Base-by-base conservation (phyloP, 768 basidiomycete species). In the Amanita pallidorosea region DNA sequence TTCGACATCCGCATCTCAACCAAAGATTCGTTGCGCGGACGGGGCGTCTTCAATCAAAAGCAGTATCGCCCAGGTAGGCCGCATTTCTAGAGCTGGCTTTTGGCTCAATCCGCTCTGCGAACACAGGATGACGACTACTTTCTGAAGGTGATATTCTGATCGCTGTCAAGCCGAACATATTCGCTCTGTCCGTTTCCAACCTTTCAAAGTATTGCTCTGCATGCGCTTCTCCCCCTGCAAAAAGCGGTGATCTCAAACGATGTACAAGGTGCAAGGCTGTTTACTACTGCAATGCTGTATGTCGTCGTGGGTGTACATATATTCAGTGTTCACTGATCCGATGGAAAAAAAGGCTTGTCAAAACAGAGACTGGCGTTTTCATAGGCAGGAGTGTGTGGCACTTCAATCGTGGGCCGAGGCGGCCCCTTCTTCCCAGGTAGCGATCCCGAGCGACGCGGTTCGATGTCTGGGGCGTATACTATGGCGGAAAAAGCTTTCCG, bases 331-430 rank as follows among this genome's bases (percentile, higher is more conserved):
- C 31, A 20, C 52, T 54, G 3, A 31, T n/a, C 3, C 22, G 27
- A 8, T 27, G 4, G 5, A 23, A 33, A 15, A 37, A 6, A 57
- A 88, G 82, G 62, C 61, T 35, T 92, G 89, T 58, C 88, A 91
- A 68, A 79, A 67, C 36, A 61, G 63, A 25, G 90, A 89, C 56
- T 92, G 90, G 92, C 18, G 59, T 0, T 33, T 75, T 2, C 94
- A 96, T 64, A 88, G 83, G 63, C 63, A 65, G 1, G 94, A 97
- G 72, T 97, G 95, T 59, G 52, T 54, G 5, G 83, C 88, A 0
- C 66, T 94, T 7, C 73, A 72, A 49, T 67, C 65, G 48, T 84
- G 82, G 85, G 69, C 68, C 1, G 62, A 70, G 25, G 58, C 68
- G 13, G 77, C 78, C 5, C 74, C 77, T 2, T 76, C 75, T 2